A percentile compares a stretch with the other conserved stretches of the same genome.
These are phyloP conservation scores for Didymella lethalis DNA, from an alignment of 2,329 filamentous ascomycete genomes.

Conservation along the genomic window DNA sequence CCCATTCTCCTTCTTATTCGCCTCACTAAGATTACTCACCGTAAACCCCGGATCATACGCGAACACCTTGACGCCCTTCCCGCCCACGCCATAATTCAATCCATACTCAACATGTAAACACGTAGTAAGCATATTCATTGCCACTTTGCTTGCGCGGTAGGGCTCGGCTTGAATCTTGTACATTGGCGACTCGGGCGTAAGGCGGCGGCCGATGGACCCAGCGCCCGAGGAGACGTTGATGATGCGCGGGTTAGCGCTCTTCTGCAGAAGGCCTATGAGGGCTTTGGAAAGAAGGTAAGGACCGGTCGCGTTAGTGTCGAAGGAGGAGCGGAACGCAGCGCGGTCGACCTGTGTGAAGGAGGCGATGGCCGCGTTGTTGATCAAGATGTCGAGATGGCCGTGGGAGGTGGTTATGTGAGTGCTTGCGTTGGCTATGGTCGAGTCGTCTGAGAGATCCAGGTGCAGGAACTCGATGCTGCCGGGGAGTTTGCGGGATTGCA, in stretches of 20 bases:
- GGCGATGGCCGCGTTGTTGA: conserved; percentile 52
- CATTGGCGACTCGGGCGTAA: conserved; percentile 36
- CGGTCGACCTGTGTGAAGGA: conserved; percentile 28
- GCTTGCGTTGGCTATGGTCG: conserved; percentile 52
- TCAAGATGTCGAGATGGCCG: conserved; percentile 49
- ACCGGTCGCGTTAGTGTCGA: conserved; percentile 43
- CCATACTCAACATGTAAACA: conserved; percentile 30
- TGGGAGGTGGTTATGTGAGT: conserved; percentile 34
- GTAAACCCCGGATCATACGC: conserved; percentile 52
- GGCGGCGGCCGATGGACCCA: conserved; percentile 43
- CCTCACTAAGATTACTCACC: conserved; percentile 41
- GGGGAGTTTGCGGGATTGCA: conserved; percentile 37
- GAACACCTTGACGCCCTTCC: conserved; percentile 46
- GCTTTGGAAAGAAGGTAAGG: conserved; percentile 38
- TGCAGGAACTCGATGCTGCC: conserved; percentile 49
- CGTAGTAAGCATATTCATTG: conserved; percentile 51
- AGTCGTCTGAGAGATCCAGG: conserved; percentile 56
- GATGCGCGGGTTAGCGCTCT: conserved; percentile 37
- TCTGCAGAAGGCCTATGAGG: conserved; percentile 29
- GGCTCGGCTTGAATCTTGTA: conserved; percentile 39
- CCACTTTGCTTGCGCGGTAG: conserved; percentile 51
- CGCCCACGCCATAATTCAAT: conserved; percentile 4
- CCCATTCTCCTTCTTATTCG: conserved; percentile 48
- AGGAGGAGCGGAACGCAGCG: conserved; percentile 34
- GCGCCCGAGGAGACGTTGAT: conserved; percentile 49